Base-by-base conservation (phyloP, 495 filamentous ascomycete species). In the Trichodelitschia bisporula region DNA sequence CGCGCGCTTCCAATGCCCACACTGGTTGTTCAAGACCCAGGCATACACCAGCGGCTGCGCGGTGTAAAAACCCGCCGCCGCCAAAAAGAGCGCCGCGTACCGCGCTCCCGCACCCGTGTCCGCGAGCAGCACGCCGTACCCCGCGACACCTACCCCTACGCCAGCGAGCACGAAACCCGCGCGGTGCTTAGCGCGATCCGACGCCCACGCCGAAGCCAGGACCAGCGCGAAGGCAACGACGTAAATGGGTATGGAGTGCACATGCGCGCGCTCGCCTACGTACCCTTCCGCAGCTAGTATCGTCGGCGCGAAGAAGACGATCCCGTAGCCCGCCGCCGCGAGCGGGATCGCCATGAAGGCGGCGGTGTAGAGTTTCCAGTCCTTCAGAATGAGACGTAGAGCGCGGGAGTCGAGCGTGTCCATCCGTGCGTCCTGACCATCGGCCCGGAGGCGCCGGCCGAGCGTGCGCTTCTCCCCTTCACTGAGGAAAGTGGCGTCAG, bases 1-100 rank as follows among this genome's bases (percentile, higher is more conserved):
- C 24, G 72, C 59, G 11, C 82, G 63, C 1, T 80, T 62, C 33
- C 80, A 76, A 46, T 97, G 84, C 2, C 83, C 80, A 1, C 75
- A 75, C 11, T 90, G 53, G 39, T 91, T 92, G 67, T 90, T 90
- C 37, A 72, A 74, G 51, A 80, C 92, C 80, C 83, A 97, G 46
- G 80, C 93, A 0, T 89, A 66, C 21, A 77, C 61, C 8, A 91
- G 64, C 0, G 79, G 80, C 67, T 84, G 76, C 5, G 77, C 73
- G 30, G 62, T 49, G 39, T 59, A 55, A 1, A 46, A 41, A 6
- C 53, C 53, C 40, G 48, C 48, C 10, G 51, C 43, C 3, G 53
- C 49, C 20, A 55, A 38, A 46, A 55, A 53, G 9, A 55, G 46
- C 3, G 48, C 51, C 4, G 32, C 49, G 32, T 55, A 55, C 28